A percentile compares a stretch with the other conserved stretches of the same genome.
Conservation (phyloP, 805 yeast species). For the Candida silvicultrix region DNA sequence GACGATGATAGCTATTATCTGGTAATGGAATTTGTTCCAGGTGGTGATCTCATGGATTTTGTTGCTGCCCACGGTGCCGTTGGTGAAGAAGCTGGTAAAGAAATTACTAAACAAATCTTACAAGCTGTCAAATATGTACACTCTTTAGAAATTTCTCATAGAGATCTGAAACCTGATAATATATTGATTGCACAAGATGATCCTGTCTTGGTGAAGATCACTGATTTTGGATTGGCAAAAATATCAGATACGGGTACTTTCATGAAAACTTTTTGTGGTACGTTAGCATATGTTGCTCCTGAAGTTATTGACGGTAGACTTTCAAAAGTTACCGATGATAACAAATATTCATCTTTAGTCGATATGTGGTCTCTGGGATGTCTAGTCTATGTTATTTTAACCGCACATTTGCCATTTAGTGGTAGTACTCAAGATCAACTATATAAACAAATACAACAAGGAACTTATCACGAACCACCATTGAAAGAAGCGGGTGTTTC, state of each 20-base stretch:
- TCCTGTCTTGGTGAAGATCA: slow-evolving; percentile 86
- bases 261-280: slow-evolving; percentile 96
- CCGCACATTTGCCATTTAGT: slow-evolving; percentile 92
- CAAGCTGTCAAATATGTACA: slow-evolving; percentile 87
- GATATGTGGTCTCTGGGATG: slow-evolving; percentile 99
- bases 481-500: slow-evolving; percentile 62
- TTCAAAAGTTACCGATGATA: slow-evolving; percentile 19
- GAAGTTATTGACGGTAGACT: slow-evolving; percentile 58
- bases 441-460: slow-evolving; percentile 67
- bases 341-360: slow-evolving; percentile 72
- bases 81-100: slow-evolving; percentile 86
- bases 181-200: slow-evolving; percentile 85
- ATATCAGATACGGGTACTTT: slow-evolving; percentile 76
- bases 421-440: slow-evolving; percentile 87
- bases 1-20: slow-evolving; percentile 76
- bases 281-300: slow-evolving; percentile 95
- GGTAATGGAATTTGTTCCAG: slow-evolving; percentile 93
- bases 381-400: slow-evolving; percentile 80
- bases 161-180: slow-evolving; percentile 96
- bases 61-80: slow-evolving; percentile 89
- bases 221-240: slow-evolving; percentile 96
- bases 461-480: slow-evolving; percentile 75
- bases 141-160: slow-evolving; percentile 83
- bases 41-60: slow-evolving; percentile 97
- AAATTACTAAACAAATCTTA: slow-evolving; percentile 77